phyloP scores from a whole-genome alignment of 139 green algal genomes.

The Monoraphidium neglectum region DNA sequence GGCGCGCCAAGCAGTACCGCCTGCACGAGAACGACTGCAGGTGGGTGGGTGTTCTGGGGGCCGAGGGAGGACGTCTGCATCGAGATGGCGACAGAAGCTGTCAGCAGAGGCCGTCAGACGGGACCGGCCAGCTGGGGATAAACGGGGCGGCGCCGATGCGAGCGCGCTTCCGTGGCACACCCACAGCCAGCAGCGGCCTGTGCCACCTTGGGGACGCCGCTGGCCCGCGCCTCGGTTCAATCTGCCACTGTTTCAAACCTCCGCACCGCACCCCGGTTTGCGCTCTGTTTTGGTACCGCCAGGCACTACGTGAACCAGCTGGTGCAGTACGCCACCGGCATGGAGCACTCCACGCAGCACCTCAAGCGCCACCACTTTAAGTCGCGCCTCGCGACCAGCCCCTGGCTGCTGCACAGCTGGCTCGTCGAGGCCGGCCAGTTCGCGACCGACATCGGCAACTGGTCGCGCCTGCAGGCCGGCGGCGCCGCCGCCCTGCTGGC shows the following conservation, averaged over 20 bases:
- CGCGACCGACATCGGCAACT: constrained; percentile 58
- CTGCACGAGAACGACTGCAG: constrained; percentile 68
- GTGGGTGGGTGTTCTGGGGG: constrained; percentile 14
- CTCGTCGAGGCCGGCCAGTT: constrained; percentile 34
- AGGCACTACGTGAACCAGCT: constrained; percentile 70
- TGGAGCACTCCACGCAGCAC: constrained; percentile 46
- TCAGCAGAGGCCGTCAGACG: too few relatives aligned
- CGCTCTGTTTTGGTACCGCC: too few relatives aligned
- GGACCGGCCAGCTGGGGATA: too few relatives aligned
- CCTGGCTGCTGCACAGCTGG: constrained; percentile 39
- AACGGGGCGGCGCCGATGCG: too few relatives aligned
- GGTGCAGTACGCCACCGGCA: constrained; percentile 62
- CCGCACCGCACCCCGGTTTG: too few relatives aligned
- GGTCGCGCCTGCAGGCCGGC: constrained; percentile 39
- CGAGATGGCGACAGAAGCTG: too few relatives aligned
- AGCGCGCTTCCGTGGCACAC: too few relatives aligned
- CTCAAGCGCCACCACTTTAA: constrained; percentile 35
- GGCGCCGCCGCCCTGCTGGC: constrained; percentile 18
- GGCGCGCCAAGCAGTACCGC: constrained; percentile 47
- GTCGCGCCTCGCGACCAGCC: constrained; percentile 1
- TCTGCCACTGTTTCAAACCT: too few relatives aligned
- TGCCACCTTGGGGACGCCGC: too few relatives aligned
- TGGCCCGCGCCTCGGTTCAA: too few relatives aligned
- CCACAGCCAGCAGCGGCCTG: too few relatives aligned
- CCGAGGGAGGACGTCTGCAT: too few relatives aligned